Conservation (phyloP, 371 early-diverging fungal genomes). For the Mortierella sp. region DNA sequence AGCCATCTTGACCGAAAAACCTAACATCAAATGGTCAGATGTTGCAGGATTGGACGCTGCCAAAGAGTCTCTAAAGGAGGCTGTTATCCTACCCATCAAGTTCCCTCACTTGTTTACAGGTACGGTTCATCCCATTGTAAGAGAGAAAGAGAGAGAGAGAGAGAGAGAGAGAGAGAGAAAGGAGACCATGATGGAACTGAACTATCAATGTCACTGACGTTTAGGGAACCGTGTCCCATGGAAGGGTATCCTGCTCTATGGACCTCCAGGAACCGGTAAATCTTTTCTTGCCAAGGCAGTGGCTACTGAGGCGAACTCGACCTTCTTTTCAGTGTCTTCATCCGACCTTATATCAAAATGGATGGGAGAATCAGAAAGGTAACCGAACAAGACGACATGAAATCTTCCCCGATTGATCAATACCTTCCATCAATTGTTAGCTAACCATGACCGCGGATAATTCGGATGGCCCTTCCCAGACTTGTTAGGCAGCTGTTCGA, state of each 20-base stretch:
- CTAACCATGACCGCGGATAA: too few species aligned
- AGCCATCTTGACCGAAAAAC: slow-evolving; percentile 93
- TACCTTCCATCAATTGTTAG: too few species aligned
- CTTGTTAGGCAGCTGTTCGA: slow-evolving; percentile 93
- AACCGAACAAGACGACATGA: slow-evolving; percentile 6
- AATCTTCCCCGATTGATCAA: background rate
- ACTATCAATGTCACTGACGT: too few species aligned
- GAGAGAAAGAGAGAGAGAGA: background rate
- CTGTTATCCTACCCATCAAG: slow-evolving; percentile 97
- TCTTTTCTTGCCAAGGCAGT: slow-evolving; percentile 97
- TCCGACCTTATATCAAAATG: slow-evolving; percentile 97
- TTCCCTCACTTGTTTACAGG: slow-evolving; percentile 97
- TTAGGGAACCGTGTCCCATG: slow-evolving; percentile 93
- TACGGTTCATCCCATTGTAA: slow-evolving; percentile 8
- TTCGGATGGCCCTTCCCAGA: too few species aligned
- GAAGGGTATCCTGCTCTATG: slow-evolving; percentile 97
- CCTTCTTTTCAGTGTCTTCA: slow-evolving; percentile 96
- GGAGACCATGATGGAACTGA: too few species aligned
- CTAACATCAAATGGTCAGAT: slow-evolving; percentile 96
- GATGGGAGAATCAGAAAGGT: slow-evolving; percentile 97
- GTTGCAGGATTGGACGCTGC: slow-evolving; percentile 98
- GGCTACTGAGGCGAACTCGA: slow-evolving; percentile 94
- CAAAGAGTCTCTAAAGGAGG: slow-evolving; percentile 98
- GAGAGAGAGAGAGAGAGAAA: too few species aligned
- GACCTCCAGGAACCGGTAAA: slow-evolving; percentile 99